These are phyloP conservation scores for Tylopilus subfusipes DNA, from an alignment of 768 basidiomycete species.

Conservation along the genomic window DNA sequence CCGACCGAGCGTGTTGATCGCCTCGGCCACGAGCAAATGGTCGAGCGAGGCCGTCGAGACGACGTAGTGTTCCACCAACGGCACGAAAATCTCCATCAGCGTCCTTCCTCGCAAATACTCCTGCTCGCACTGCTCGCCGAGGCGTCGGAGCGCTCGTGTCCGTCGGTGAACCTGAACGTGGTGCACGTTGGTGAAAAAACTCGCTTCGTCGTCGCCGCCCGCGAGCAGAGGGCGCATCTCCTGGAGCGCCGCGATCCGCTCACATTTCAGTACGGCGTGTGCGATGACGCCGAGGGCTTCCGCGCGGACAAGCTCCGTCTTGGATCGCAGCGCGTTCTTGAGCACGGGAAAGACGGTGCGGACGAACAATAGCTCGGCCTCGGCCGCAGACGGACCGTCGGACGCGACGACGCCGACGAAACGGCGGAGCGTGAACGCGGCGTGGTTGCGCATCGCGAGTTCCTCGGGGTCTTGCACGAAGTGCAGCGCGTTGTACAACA, in stretches of 20 bases:
- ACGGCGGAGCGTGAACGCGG: slow-evolving; percentile 69
- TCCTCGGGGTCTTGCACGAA: slow-evolving; percentile 90
- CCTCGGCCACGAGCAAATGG: slow-evolving; percentile 88
- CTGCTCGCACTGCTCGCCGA: slow-evolving; percentile 71
- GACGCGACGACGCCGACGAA: slow-evolving; percentile 62
- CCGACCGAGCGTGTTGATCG: slow-evolving; percentile 73
- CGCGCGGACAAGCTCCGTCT: slow-evolving; percentile 80
- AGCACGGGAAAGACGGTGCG: slow-evolving; percentile 72
- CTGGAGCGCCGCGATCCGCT: slow-evolving; percentile 53
- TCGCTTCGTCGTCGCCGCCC: slow-evolving; percentile 88
- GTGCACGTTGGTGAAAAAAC: slow-evolving; percentile 94
- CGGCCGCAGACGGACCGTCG: slow-evolving; percentile 31
- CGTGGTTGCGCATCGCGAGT: slow-evolving; percentile 78
- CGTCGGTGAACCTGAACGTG: slow-evolving; percentile 93
- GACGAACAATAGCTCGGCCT: slow-evolving; percentile 55
- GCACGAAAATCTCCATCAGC: slow-evolving; percentile 79
- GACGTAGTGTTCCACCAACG: slow-evolving; percentile 81
- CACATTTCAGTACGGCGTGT: slow-evolving; percentile 65
- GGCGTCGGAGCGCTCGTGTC: slow-evolving; percentile 77
- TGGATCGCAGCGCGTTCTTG: slow-evolving; percentile 74
- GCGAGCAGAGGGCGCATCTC: slow-evolving; percentile 83
- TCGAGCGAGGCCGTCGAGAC: slow-evolving; percentile 57
- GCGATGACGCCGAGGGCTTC: slow-evolving; percentile 81
- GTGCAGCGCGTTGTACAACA: slow-evolving; percentile 79
- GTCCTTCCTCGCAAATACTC: slow-evolving; percentile 64